A percentile compares a stretch with the other conserved stretches of the same genome.
Evolutionary conservation across 78 protist genomes (phyloP).

Genomic region (Neovahlkampfia damariscottae): DNA sequence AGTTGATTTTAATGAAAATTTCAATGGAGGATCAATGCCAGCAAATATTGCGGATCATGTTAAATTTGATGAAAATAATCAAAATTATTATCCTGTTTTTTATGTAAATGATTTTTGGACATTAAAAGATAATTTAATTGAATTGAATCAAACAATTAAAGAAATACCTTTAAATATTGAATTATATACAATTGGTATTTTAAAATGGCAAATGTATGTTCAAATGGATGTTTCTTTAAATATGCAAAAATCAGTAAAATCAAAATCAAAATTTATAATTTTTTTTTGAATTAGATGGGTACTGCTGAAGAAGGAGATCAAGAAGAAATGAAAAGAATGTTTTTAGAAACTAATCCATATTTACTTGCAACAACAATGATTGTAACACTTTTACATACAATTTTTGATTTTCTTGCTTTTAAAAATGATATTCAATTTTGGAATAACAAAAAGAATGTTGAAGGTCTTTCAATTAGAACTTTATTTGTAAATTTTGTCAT

Average conservation of each 20-base stretch:
- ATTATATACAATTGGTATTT: conserved; percentile 8
- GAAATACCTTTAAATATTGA: conserved; percentile 11
- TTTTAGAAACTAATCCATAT: conserved; percentile 68
- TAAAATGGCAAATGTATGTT: conserved; percentile 37
- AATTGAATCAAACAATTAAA: conserved; percentile 6
- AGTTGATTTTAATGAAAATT: conserved; percentile 20
- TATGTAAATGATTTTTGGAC: conserved; percentile 62
- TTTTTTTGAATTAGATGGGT: conserved; percentile 1
- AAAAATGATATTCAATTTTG: conserved; percentile 87
- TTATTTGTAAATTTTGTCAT: conserved; percentile 19
- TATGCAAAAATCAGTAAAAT: too few species aligned
- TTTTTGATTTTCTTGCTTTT: conserved; percentile 92
- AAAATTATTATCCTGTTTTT: conserved; percentile 42
- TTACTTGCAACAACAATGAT: conserved; percentile 63
- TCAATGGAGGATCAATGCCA: not conserved
- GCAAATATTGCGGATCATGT: not conserved
- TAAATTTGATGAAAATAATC: not conserved
- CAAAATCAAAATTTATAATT: too few species aligned
- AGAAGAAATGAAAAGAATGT: conserved; percentile 61
- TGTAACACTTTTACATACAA: conserved; percentile 73
- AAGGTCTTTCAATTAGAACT: conserved; percentile 77
- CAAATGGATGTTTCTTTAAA: conserved; percentile 46
- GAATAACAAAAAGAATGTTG: conserved; percentile 61
- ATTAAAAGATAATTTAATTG: conserved; percentile 1
- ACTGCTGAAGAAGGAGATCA: conserved; percentile 12